Percentiles rank a stretch among this genome's conserved stretches.
Conservation (phyloP, 176 grass and related monocot species). For the Carex littledalei region DNA sequence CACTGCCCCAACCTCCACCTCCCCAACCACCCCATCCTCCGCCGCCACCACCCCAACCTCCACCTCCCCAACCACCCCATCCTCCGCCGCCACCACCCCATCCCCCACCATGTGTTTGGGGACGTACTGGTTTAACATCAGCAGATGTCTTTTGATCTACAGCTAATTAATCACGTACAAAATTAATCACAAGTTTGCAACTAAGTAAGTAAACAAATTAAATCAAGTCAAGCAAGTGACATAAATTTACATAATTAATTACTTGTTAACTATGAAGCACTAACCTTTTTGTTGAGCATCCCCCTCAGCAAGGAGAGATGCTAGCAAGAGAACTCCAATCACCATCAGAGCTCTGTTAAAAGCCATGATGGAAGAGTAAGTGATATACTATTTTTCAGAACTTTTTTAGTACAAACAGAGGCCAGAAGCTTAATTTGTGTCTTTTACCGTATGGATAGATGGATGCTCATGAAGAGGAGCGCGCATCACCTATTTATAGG, state of each 20-base stretch:
- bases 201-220: background rate
- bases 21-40: background rate
- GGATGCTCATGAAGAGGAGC: background rate
- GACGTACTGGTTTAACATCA: background rate
- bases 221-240: background rate
- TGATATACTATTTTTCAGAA: background rate
- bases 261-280: background rate
- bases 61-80: background rate
- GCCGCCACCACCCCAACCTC: background rate
- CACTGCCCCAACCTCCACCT: background rate
- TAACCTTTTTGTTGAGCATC: slow-evolving; percentile 6
- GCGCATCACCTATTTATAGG: background rate
- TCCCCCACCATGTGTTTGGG: background rate
- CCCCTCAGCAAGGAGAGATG: background rate
- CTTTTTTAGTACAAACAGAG: background rate
- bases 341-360: background rate
- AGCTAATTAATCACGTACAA: background rate
- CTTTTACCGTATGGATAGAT: background rate
- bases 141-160: slow-evolving; percentile 1
- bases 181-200: background rate
- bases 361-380: background rate
- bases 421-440: background rate
- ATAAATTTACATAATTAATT: background rate
- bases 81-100: background rate
- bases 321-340: background rate